Base-by-base conservation (phyloP, 2,329 filamentous ascomycete species). In the Teratosphaeria zuluensis region DNA sequence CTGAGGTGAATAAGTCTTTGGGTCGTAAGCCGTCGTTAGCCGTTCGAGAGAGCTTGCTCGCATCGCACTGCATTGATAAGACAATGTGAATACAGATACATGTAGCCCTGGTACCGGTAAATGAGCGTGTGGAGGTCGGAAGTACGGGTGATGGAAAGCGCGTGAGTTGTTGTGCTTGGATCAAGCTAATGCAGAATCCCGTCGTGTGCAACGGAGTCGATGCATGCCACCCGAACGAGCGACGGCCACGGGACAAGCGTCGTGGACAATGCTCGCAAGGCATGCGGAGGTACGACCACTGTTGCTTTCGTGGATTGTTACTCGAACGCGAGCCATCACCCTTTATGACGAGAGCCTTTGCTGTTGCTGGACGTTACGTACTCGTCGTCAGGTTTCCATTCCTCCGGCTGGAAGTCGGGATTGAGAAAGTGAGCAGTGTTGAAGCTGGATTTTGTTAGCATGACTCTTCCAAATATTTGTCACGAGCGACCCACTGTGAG, bases 401-500 rank as follows among this genome's bases (percentile, higher is more conserved):
- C 76, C 62, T 80, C 77, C 5, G 78, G 78, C 59, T 80, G 76
- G 64, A 81, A 81, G 33, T 80, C 76, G 21, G 77, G 75, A 62
- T 80, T 81, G 60, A 76, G 66, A 66, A 77, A 81, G 67, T 81
- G 78, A 4, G 78, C 77, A 21, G 77, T 77, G 58, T 80, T 80
- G 72, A 74, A 80, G 62, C 77, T 77, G 4, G 77, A 80, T 65
- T 77, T 80, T 51, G 19, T 28, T 28, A 53, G 28, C 14, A 38
- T 51, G 32, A 54, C 28, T 31, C 35, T 31, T 16, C 8, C n/a
- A 16, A 3, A 57, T 28, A 16, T n/a, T 9, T 14, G 31, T 14
- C 31, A 12, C 7, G 9, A 19, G 46, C 28, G 5, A 65, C 68
- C 60, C 60, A 69, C 68, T 48, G 42, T 21, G 42, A 48, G n/a